These are phyloP conservation scores for Mitragyna speciosa DNA, from an alignment of 257 asterid species.

Conservation along the genomic window DNA sequence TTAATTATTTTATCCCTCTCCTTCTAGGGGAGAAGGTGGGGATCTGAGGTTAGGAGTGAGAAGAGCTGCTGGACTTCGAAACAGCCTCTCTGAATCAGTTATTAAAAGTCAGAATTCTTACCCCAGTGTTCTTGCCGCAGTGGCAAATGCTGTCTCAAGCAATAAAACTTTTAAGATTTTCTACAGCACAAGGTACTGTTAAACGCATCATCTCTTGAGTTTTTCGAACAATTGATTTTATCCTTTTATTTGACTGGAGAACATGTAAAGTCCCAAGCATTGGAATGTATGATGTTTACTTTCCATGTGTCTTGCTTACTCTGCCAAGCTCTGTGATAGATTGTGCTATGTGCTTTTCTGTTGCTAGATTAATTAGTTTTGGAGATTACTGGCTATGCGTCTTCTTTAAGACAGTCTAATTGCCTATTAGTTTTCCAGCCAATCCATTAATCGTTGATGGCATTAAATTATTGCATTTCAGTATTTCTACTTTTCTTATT, in stretches of 20 bases:
- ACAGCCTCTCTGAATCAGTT: constrained; percentile 80
- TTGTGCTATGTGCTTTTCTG: background rate
- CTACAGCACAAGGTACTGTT: constrained; percentile 77
- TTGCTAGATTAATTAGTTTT: background rate
- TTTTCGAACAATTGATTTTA: constrained; percentile 3
- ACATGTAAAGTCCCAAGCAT: background rate
- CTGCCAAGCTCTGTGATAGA: background rate
- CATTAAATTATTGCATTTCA: background rate
- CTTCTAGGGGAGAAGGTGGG: constrained; percentile 81
- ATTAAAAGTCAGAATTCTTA: constrained; percentile 70
- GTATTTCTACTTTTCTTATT: background rate
- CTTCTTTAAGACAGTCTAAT: background rate
- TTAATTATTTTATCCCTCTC: constrained; percentile 2
- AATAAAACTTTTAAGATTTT: constrained; percentile 58
- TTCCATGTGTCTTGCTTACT: background rate
- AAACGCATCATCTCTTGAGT: constrained; percentile 7
- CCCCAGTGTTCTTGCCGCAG: constrained; percentile 68
- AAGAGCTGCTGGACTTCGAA: constrained; percentile 90
- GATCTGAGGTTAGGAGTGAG: constrained; percentile 85
- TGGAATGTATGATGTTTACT: background rate
- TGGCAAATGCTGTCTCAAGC: constrained; percentile 64
- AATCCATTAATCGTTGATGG: background rate
- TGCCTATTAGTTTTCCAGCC: background rate
- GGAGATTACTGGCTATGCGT: background rate
- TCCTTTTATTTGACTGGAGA: background rate